Evolutionary conservation across 2,329 filamentous ascomycete species (phyloP).

Genomic region (Colletotrichum tamarilloi): DNA sequence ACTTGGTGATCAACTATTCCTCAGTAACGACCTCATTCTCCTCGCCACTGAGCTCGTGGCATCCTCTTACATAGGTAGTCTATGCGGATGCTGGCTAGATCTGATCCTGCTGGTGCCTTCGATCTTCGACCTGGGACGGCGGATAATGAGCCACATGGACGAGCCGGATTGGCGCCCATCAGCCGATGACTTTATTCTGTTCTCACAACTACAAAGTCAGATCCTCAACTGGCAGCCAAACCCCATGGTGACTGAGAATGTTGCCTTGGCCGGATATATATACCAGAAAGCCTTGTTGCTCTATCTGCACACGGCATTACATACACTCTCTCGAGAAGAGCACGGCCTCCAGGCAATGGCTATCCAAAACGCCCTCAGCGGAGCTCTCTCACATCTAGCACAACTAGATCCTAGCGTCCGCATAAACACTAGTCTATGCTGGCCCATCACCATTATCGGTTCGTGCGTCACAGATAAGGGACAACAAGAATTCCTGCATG

Average conservation of each 20-base stretch:
- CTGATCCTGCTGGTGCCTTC: slow-evolving; percentile 50
- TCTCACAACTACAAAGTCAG: slow-evolving; percentile 54
- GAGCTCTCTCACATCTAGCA: slow-evolving; percentile 44
- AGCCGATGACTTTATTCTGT: slow-evolving; percentile 55
- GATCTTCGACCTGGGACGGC: slow-evolving; percentile 55
- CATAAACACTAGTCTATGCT: slow-evolving; percentile 54
- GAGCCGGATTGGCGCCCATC: slow-evolving; percentile 38
- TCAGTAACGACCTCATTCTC: slow-evolving; percentile 45
- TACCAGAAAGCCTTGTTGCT: slow-evolving; percentile 58
- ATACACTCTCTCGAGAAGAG: neutral
- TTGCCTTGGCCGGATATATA: slow-evolving; percentile 53
- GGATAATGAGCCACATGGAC: slow-evolving; percentile 47
- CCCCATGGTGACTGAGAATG: slow-evolving; percentile 46
- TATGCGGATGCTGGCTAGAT: slow-evolving; percentile 53
- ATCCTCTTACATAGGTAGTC: slow-evolving; percentile 47
- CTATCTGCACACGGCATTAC: slow-evolving; percentile 47
- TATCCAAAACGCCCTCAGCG: slow-evolving; percentile 39
- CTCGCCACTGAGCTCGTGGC: slow-evolving; percentile 43
- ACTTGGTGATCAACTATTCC: slow-evolving; percentile 43
- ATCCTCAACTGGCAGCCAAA: slow-evolving; percentile 53
- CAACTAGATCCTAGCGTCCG: slow-evolving; percentile 46
- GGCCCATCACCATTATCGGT: slow-evolving; percentile 52
- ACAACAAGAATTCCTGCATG: slow-evolving; percentile 49
- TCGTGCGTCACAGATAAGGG: slow-evolving; percentile 48
- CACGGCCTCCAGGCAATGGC: neutral